Evolutionary conservation across 176 grass and related monocot genomes (phyloP).

Genomic region (Dendrocalamus sinicus): DNA sequence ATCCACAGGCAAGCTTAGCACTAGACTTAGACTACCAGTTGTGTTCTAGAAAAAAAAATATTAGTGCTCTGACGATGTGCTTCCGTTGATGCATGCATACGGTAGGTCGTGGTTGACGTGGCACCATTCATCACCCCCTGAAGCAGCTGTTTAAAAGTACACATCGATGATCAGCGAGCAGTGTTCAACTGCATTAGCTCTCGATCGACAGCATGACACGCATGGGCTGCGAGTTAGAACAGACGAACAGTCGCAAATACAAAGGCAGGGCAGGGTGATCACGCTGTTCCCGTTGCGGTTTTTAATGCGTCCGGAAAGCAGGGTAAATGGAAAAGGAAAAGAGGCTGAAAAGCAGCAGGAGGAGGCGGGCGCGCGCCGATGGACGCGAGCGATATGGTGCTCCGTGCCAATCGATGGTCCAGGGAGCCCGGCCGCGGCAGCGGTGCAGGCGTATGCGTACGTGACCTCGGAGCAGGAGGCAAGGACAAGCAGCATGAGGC

Average conservation of each 20-base stretch:
- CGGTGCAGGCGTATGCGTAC: not conserved
- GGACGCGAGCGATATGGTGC: not conserved
- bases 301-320: not conserved
- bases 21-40: not conserved
- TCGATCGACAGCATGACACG: too few relatives aligned
- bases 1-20: not conserved
- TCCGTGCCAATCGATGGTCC: not conserved
- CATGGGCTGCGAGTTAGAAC: not conserved
- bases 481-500: not conserved
- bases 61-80: too few relatives aligned
- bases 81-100: not conserved
- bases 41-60: not conserved
- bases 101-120: not conserved
- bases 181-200: not conserved
- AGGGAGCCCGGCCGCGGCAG: not conserved
- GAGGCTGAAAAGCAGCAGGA: not conserved
- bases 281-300: not conserved
- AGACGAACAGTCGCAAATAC: not conserved
- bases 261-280: not conserved
- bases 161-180: not conserved
- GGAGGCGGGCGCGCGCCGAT: not conserved
- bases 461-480: not conserved
- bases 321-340: not conserved
- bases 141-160: not conserved
- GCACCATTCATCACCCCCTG: not conserved